A percentile compares a stretch with the other conserved stretches of the same genome.
phyloP scores from a whole-genome alignment of 2,329 filamentous ascomycete species.

The Diplodia corticola region DNA sequence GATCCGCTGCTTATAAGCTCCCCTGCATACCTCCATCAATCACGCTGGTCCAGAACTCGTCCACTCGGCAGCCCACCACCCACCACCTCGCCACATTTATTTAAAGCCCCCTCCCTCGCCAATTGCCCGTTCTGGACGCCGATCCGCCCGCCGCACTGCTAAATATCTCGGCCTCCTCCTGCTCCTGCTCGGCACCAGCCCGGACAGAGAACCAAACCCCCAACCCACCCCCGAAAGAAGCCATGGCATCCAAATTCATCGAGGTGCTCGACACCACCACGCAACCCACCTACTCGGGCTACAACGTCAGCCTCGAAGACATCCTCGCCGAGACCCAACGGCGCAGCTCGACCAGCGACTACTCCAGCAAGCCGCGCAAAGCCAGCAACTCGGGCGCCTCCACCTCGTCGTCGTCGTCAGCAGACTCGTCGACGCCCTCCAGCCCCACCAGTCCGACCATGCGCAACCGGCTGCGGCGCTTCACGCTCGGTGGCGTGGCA shows the following conservation, averaged over 20 bases:
- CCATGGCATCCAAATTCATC: constrained; percentile 40
- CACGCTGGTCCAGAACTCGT: neutral
- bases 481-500: constrained; percentile 6
- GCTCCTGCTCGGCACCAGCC: neutral
- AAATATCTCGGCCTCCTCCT: neutral
- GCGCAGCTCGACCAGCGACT: constrained; percentile 27
- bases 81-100: neutral
- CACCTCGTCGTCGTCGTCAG: constrained; percentile 7
- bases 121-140: neutral
- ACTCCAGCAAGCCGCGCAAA: constrained; percentile 8
- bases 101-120: neutral
- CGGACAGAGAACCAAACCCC: neutral
- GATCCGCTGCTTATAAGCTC: neutral
- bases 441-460: constrained; percentile 18
- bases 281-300: constrained; percentile 35
- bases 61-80: neutral
- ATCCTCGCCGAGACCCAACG: constrained; percentile 41
- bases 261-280: constrained; percentile 40
- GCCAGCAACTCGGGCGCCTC: constrained; percentile 14
- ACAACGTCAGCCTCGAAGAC: constrained; percentile 43
- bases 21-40: constrained; percentile 18
- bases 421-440: constrained; percentile 13
- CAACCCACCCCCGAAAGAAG: too few species aligned
- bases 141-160: neutral
- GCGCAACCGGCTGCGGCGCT: constrained; percentile 15